These are phyloP conservation scores for Astragalus glycyphyllos DNA, from an alignment of 306 rosid genomes.

Conservation along the genomic window DNA sequence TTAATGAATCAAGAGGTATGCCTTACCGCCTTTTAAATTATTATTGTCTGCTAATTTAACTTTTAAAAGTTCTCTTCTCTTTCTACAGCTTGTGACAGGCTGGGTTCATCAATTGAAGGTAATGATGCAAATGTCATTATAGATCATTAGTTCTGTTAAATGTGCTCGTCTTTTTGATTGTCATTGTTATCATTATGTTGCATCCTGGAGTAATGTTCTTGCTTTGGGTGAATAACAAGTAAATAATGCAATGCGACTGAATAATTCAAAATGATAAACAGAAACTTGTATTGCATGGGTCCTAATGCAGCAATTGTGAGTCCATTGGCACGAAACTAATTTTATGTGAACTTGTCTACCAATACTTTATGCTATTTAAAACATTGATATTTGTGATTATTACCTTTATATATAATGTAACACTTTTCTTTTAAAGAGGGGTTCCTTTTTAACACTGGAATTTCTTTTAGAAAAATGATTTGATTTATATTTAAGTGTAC, in stretches of 20 bases:
- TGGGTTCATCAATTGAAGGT: slow-evolving; percentile 88
- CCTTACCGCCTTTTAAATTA: slow-evolving; percentile 15
- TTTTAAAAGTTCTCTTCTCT: slow-evolving; percentile 35
- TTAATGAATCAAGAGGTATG: slow-evolving; percentile 33
- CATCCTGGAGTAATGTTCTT: slow-evolving; percentile 16
- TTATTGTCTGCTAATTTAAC: slow-evolving; percentile 33
- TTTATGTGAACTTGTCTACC: slow-evolving; percentile 26
- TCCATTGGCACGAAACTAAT: slow-evolving; percentile 17
- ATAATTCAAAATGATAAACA: slow-evolving; percentile 22
- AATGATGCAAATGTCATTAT: slow-evolving; percentile 19
- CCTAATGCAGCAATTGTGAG: slow-evolving; percentile 24
- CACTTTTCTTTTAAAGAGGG: slow-evolving; percentile 24
- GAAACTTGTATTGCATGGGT: slow-evolving; percentile 26
- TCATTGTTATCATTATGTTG: slow-evolving; percentile 20
- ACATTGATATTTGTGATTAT: slow-evolving; percentile 23
- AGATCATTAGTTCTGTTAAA: slow-evolving; percentile 36
- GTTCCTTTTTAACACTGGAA: slow-evolving; percentile 21
- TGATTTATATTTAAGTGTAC: slow-evolving; percentile 21
- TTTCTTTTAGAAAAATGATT: slow-evolving; percentile 1
- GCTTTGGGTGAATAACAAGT: slow-evolving; percentile 38
- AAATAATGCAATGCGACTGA: neutral
- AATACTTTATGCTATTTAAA: slow-evolving; percentile 13
- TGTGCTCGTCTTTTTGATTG: slow-evolving; percentile 26
- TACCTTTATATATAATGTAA: slow-evolving; percentile 34
- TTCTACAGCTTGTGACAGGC: slow-evolving; percentile 69